Percentiles rank a stretch among this genome's conserved stretches.
Evolutionary conservation across 2,329 filamentous ascomycete species (phyloP).

Genomic region (Fusarium avenaceum): DNA sequence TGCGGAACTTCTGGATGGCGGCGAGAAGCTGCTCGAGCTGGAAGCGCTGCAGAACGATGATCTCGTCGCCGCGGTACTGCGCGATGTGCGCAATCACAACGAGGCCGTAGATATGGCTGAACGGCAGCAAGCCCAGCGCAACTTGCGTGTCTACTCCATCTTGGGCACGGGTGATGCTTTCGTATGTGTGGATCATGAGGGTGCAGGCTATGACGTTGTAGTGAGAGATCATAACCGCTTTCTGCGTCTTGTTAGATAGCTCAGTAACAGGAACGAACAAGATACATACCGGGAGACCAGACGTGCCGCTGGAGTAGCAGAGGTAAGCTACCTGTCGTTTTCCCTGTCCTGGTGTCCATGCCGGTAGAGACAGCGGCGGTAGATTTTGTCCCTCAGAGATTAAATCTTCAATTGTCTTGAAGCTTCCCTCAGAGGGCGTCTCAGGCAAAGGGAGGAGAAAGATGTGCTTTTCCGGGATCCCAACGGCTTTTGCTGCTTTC

Average conservation of each 20-base stretch:
- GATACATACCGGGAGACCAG: constrained; percentile 74
- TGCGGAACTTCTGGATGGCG: constrained; percentile 32
- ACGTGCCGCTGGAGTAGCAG: constrained; percentile 85
- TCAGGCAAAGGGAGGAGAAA: constrained; percentile 78
- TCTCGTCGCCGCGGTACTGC: constrained; percentile 78
- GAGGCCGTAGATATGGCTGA: constrained; percentile 86
- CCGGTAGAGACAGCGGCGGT: constrained; percentile 64
- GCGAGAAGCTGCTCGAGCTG: constrained; percentile 73
- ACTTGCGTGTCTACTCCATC: constrained; percentile 59
- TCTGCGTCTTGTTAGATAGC: constrained; percentile 58
- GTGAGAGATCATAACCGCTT: constrained; percentile 89
- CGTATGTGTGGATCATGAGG: constrained; percentile 68
- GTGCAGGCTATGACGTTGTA: constrained; percentile 83
- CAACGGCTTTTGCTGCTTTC: constrained; percentile 72
- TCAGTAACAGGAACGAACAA: fast-evolving
- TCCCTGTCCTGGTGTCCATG: constrained; percentile 74
- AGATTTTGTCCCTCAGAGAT: constrained; percentile 70
- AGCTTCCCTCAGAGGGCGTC: constrained; percentile 52
- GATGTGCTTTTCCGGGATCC: constrained; percentile 72
- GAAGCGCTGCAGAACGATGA: constrained; percentile 81
- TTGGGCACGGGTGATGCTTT: constrained; percentile 54
- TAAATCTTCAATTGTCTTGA: constrained; percentile 75
- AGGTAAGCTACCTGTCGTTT: constrained; percentile 78
- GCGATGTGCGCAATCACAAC: constrained; percentile 77
- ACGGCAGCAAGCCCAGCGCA: constrained; percentile 76